phyloP scores from a whole-genome alignment of 2,329 filamentous ascomycete species.

The Ophiocordyceps robertsii region DNA sequence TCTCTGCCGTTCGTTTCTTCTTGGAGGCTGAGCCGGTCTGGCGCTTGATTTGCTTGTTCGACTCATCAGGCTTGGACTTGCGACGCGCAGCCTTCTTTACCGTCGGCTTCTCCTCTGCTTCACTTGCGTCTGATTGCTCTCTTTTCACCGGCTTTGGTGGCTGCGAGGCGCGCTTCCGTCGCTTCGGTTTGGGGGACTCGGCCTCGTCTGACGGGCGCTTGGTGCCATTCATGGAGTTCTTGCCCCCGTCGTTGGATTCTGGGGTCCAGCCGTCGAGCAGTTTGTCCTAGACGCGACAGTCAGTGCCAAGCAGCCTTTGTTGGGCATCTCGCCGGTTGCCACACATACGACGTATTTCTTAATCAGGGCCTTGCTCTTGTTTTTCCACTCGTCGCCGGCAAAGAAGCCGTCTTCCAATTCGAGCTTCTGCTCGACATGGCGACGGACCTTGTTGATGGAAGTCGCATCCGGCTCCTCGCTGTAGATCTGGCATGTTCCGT shows the following conservation, averaged over 20 bases:
- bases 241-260: slow-evolving; percentile 14
- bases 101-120: slow-evolving; percentile 3
- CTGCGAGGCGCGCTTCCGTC: slow-evolving; percentile 21
- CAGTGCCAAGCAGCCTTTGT: not conserved
- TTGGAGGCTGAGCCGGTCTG: not conserved
- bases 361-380: slow-evolving; percentile 44
- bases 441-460: slow-evolving; percentile 44
- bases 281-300: slow-evolving; percentile 16
- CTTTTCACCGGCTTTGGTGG: slow-evolving; percentile 18
- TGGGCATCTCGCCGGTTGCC: not conserved
- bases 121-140: slow-evolving; percentile 6
- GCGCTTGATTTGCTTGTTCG: slow-evolving; percentile 3
- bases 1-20: slow-evolving; percentile 4
- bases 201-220: slow-evolving; percentile 22
- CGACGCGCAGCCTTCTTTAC: slow-evolving; percentile 3
- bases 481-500: slow-evolving; percentile 33
- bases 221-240: slow-evolving; percentile 11
- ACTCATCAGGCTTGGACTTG: slow-evolving; percentile 4
- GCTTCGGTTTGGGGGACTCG: slow-evolving; percentile 22
- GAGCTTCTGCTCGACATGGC: slow-evolving; percentile 33
- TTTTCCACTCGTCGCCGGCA: slow-evolving; percentile 37
- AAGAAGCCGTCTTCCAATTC: slow-evolving; percentile 38
- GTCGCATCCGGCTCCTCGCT: slow-evolving; percentile 29
- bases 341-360: slow-evolving; percentile 37
- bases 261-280: slow-evolving; percentile 22